A percentile compares a stretch with the other conserved stretches of the same genome.
Conservation (phyloP, 2,329 filamentous ascomycete species). For the Raffaelea deltoideospora region DNA sequence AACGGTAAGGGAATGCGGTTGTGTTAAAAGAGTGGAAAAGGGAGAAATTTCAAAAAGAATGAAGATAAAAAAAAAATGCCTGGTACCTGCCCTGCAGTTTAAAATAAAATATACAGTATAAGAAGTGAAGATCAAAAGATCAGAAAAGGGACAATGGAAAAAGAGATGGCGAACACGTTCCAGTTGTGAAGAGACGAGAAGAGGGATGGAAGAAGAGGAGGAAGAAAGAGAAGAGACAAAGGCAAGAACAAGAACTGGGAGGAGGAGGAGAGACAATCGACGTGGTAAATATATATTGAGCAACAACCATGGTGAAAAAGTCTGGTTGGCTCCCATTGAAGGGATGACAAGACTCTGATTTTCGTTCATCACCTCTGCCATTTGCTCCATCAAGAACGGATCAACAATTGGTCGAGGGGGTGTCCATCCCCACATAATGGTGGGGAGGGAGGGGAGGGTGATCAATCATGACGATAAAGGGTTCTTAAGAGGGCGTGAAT, state of each 20-base stretch:
- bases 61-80: slow-evolving; percentile 2
- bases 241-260: slow-evolving; percentile 1
- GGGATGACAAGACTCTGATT: no score
- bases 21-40: background rate
- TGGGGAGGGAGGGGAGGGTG: no score
- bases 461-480: no score
- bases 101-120: slow-evolving; percentile 5
- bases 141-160: slow-evolving; percentile 9
- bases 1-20: background rate
- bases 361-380: no score
- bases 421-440: no score
- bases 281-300: no score
- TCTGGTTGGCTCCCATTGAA: no score
- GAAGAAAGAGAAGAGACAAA: slow-evolving; percentile 3
- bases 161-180: slow-evolving; percentile 1
- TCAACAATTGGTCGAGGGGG: no score
- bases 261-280: background rate
- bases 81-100: slow-evolving; percentile 17
- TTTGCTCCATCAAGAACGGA: no score
- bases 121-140: background rate
- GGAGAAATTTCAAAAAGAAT: slow-evolving; percentile 1
- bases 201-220: slow-evolving; percentile 4
- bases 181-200: no score
- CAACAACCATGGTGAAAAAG: no score
- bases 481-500: no score